Evolutionary conservation across 768 basidiomycete genomes (phyloP).

Genomic region (Pisolithus marmoratus): DNA sequence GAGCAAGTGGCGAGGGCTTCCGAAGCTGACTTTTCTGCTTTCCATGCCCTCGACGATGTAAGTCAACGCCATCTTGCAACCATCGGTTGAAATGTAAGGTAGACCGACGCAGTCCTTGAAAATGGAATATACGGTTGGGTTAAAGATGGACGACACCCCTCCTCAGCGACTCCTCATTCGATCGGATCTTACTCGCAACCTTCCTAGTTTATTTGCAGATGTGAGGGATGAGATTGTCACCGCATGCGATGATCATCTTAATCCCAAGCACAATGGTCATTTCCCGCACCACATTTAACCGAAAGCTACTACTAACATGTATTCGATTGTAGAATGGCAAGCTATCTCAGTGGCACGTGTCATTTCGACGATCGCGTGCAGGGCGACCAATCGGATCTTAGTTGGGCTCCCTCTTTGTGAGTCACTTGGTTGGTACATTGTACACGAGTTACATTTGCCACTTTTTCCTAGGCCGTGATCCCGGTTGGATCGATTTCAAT

Average conservation of each 20-base stretch:
- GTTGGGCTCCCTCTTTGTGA: conserved; percentile 1
- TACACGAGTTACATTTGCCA: background rate
- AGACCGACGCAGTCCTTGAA: background rate
- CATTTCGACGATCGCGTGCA: background rate
- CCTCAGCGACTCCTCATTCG: background rate
- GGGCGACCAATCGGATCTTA: background rate
- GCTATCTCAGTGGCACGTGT: background rate
- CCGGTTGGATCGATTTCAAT: background rate
- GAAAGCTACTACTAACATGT: too few species aligned
- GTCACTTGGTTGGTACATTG: background rate
- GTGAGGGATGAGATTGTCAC: background rate
- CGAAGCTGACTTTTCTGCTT: background rate
- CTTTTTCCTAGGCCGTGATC: background rate
- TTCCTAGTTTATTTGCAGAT: background rate
- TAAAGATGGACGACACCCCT: background rate
- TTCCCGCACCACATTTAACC: background rate
- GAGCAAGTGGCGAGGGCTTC: background rate
- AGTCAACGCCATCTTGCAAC: background rate
- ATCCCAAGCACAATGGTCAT: background rate
- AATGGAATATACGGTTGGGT: background rate
- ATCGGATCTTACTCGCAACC: background rate
- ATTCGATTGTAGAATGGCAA: background rate
- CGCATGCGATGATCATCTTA: background rate
- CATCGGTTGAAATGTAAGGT: background rate
- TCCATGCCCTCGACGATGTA: background rate